Evolutionary conservation across 495 filamentous ascomycete species (phyloP), one percentile per base, ranked within the genome.

Genomic region (Hyaloscypha variabilis): DNA sequence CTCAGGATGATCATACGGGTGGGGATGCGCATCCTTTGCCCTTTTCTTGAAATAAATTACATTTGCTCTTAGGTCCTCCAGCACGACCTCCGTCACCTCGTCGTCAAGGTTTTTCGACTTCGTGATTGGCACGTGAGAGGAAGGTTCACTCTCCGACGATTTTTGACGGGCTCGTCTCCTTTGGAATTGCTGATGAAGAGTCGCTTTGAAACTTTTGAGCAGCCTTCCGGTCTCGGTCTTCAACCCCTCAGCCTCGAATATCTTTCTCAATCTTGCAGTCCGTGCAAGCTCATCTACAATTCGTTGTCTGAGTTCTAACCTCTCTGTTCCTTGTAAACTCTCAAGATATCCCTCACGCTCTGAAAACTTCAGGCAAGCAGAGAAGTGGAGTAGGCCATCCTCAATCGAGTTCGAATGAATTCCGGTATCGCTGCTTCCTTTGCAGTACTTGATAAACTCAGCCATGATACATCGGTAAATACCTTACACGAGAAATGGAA

Each of bases 1-100:
- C 0, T 39, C 63, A 4, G 67, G 67, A 2, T 62, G 58, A 14
- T 72, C 63, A 10, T 31, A 46, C 3, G 74, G 71, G n/a, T 11
- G 8, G 6, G 31, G 29, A 42, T 34, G 49, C 6, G 11, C 2
- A 14, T 51, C 19, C 8, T 51, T 25, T n/a, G 23, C 6, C 49
- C n/a, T 21, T 25, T 51, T 51, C 49, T 51, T 51, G 23, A 51
- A 51, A 25, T 51, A 51, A 51, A 21, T 21, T 21, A 51, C 49
- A 17, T 51, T 51, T 51, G 49, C 49, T 51, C 23, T 2, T 8
- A 51, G 49, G 23, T 51, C 49, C 19, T 17, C 19, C n/a, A 51
- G 17, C 19, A 51, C 23, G 6, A 5, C 49, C n/a, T 51, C 49
- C 31, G 13, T 34, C 13, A 34, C 0, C 13, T 34, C 13, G n/a